Evolutionary conservation across 169 alveolate species (phyloP), one percentile per base, ranked within the genome.

Genomic region (Plasmodium malariae): DNA sequence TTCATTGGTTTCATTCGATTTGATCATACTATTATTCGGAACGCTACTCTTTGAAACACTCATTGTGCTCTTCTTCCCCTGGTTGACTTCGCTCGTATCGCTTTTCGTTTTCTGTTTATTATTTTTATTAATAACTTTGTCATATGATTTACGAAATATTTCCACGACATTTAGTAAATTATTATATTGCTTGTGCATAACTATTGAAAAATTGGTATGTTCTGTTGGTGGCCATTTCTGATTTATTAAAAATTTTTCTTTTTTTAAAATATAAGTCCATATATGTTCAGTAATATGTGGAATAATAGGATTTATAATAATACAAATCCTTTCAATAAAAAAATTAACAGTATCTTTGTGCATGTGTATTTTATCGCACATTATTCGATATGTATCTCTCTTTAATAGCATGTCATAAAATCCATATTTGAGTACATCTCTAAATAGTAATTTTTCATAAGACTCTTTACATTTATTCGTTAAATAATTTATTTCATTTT

Each of bases 211-310:
- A 59, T 93, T 91, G 1, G 94, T 87, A 49, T 69, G 7, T 49
- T 73, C 92, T 11, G 89, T 60, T 2, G 73, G 30, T 0, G 98
- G 98, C 99, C 99, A 96, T 55, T 78, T 78, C 32, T 93, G 95
- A 14, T 88, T 73, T 1, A 94, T 94, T 40, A 95, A 71, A 11
- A 93, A 91, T 1, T 65, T 80, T 43, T 91, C 92, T 87, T 94
- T 87, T 45, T 94, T 93, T 55, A 97, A 93, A 30, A 97, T 88
- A 69, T 76, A 72, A 7, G 95, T 87, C 99, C 99, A 97, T 30
- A 97, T 94, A 74, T 96, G 96, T 80, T 97, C 99, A 70, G 97
- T 95, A 32, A 95, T 95, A 88, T 97, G 98, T 14, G 99, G 99
- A 1, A 97, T 94, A 24, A 97, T 94, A 28, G 99, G 99, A 14